A percentile compares a stretch with the other conserved stretches of the same genome.
Conservation (phyloP, 257 asterid genomes). For the Nicotiana knightiana region DNA sequence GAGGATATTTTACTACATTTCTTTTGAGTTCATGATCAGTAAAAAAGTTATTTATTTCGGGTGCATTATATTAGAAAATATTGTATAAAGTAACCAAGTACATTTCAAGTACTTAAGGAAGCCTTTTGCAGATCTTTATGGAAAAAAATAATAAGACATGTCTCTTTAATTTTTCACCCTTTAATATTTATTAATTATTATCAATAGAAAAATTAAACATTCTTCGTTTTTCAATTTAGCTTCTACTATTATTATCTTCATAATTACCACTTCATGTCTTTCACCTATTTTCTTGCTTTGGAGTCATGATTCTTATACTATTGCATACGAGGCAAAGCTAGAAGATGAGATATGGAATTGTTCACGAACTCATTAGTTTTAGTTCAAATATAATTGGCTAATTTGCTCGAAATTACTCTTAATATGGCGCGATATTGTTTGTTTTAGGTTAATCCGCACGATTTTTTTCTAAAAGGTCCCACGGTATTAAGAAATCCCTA, state of each 20-base stretch:
- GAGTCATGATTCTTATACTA: no score
- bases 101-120: slow-evolving; percentile 5
- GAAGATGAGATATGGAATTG: no score
- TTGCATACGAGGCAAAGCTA: no score
- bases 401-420: no score
- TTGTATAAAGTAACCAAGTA: slow-evolving; percentile 18
- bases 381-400: no score
- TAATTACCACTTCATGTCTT: background rate
- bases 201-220: background rate
- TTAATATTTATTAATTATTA: background rate
- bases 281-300: background rate
- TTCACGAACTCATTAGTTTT: no score
- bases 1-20: background rate
- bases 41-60: background rate
- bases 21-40: background rate
- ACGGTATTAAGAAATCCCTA: no score
- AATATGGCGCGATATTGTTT: no score
- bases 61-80: background rate
- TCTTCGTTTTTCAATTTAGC: background rate
- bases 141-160: slow-evolving; percentile 4
- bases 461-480: no score
- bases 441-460: no score
- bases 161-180: background rate
- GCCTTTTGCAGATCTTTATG: slow-evolving; percentile 7
- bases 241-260: background rate